Conservation (phyloP, 192 early-diverging fungal genomes). For the Thamnidium elegans region DNA sequence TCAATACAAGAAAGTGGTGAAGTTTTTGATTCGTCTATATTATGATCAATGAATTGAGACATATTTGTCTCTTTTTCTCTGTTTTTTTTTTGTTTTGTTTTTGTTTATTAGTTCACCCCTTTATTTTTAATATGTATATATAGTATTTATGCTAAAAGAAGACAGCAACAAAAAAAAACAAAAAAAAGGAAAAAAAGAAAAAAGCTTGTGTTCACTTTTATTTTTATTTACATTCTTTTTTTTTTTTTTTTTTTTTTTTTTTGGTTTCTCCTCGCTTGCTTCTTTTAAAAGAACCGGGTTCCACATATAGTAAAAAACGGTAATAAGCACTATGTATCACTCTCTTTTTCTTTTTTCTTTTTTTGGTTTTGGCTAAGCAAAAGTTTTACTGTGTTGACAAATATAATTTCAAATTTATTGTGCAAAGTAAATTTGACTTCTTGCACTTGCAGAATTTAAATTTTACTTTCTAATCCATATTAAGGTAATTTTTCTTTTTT, state of each 20-base stretch:
- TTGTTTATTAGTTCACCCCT: neutral
- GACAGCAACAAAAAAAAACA: neutral
- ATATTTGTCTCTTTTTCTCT: slow-evolving; percentile 4
- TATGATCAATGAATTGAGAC: neutral
- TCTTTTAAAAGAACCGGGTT: no score
- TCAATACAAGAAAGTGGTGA: slow-evolving; percentile 40
- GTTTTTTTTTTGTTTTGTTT: slow-evolving; percentile 9
- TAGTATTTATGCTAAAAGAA: neutral
- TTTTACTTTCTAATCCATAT: no score
- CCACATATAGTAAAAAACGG: no score
- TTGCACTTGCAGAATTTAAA: no score
- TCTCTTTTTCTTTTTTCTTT: no score
- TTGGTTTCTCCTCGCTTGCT: no score
- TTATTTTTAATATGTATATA: slow-evolving; percentile 2
- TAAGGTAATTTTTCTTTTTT: no score
- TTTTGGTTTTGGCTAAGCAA: no score
- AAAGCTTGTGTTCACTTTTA: neutral
- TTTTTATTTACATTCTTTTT: neutral
- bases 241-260: slow-evolving; percentile 4
- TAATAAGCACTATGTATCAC: no score
- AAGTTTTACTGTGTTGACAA: no score
- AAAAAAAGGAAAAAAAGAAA: neutral
- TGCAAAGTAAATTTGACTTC: no score
- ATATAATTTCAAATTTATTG: no score
- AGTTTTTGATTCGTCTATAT: neutral